Evolutionary conservation across 441 rosid genomes (phyloP).

Genomic region (Pelargonium cotyledonis): DNA sequence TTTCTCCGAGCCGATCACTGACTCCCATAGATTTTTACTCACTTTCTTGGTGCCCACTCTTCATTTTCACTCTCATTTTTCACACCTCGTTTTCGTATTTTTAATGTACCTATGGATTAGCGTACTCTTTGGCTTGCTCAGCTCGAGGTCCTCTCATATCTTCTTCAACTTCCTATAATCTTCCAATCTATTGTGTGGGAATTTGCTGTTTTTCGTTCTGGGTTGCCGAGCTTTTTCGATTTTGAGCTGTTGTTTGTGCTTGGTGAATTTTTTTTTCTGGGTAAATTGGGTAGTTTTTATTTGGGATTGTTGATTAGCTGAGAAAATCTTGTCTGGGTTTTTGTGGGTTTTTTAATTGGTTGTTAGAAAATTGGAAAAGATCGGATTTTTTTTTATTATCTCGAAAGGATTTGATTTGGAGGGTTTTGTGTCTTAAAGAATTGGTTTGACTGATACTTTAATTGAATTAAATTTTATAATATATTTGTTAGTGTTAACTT

Average conservation of each 20-base stretch:
- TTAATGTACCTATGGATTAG: slow-evolving; percentile 41
- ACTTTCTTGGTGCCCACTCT: slow-evolving; percentile 22
- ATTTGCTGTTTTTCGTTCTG: slow-evolving; percentile 16
- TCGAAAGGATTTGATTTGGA: slow-evolving; percentile 27
- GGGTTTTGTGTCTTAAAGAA: slow-evolving; percentile 30
- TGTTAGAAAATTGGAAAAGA: slow-evolving; percentile 30
- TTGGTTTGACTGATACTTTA: slow-evolving; percentile 41
- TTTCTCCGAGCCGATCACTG: slow-evolving; percentile 21
- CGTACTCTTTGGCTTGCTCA: slow-evolving; percentile 22
- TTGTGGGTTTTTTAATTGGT: slow-evolving; percentile 26
- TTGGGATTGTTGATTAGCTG: slow-evolving; percentile 18
- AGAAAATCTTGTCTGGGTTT: slow-evolving; percentile 27
- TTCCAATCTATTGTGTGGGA: slow-evolving; percentile 13
- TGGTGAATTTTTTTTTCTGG: slow-evolving; percentile 2
- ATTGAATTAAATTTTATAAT: slow-evolving; percentile 10
- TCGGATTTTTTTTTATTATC: slow-evolving; percentile 16
- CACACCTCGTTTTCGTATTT: slow-evolving; percentile 18
- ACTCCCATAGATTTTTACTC: slow-evolving; percentile 16
- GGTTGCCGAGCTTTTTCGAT: background rate
- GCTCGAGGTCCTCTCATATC: slow-evolving; percentile 25
- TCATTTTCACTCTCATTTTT: slow-evolving; percentile 10
- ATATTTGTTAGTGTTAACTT: slow-evolving; percentile 18
- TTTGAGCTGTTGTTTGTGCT: slow-evolving; percentile 11
- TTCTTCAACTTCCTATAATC: slow-evolving; percentile 14
- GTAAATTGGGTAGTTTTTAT: background rate